Base-by-base conservation (phyloP, 768 basidiomycete genomes). In the Russula abietina region DNA sequence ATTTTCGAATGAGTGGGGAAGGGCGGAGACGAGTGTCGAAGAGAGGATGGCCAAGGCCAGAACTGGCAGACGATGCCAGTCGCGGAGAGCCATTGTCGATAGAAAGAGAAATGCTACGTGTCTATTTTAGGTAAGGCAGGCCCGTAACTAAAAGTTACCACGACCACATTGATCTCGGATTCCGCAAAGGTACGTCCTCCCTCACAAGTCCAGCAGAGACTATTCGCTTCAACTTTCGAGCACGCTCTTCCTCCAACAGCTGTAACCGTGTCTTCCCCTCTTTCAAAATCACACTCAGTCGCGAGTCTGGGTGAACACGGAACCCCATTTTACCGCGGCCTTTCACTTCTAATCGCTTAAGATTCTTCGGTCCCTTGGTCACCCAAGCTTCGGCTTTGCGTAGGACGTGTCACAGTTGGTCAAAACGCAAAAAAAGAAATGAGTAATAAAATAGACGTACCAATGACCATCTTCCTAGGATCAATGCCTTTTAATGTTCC, bases 361-460 rank as follows among this genome's bases (percentile, higher is more conserved):
- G 76, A 26, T 77, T 75, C 43, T 80, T 83, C 8, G 79, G 78
- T 6, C 89, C 93, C 73, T 98, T 98, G 52, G 84, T 88, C 17
- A 97, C 93, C 96, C 94, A 99, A 24, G 94, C 84, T 74, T 97
- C 88, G 50, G 92, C 94, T 97, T 68, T 43, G 53, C 38, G 14
- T 46, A 33, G 17, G 28, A 17, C 19, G 33, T 9, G 49, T 26
- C 41, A 30, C 32, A 39, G 57, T 56, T 52, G 46, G 50, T 45
- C 11, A 39, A 36, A 30, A 57, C 43, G 55, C 19, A 41, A 7
- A 49, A 26, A 49, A n/a, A 28, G 5, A 50, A 24, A 30, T 2
- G 61, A 51, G 17, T 16, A 59, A 33, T 55, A 49, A 3, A 32
- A 32, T 57, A 8, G 55, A 83, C 92, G 70, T 68, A 96, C 94